These are phyloP conservation scores for Aspergillus fumigatus DNA, from an alignment of 2,329 filamentous ascomycete species.

Conservation along the genomic window DNA sequence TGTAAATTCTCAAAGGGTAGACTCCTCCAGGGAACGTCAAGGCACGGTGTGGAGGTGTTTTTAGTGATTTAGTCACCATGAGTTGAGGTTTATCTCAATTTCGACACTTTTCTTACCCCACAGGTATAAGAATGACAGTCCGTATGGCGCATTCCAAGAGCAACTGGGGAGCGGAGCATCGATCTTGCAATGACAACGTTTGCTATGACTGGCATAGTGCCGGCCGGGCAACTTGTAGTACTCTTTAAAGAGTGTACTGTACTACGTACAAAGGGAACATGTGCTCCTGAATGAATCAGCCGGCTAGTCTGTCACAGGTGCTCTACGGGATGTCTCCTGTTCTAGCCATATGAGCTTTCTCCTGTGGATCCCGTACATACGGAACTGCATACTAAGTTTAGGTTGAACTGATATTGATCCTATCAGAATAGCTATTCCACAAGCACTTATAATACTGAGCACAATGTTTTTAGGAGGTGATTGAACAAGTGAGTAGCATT, in stretches of 20 bases:
- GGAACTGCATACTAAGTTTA: too few species aligned
- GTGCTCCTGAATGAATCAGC: background rate
- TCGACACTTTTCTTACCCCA: background rate
- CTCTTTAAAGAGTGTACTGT: background rate
- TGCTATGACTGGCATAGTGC: background rate
- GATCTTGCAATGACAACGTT: background rate
- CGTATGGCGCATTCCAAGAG: background rate
- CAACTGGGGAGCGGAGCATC: background rate
- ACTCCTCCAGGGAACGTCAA: background rate
- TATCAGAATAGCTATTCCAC: too few species aligned
- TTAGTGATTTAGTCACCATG: background rate
- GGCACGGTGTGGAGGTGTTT: background rate
- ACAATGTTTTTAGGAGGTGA: background rate
- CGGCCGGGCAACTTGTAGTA: background rate
- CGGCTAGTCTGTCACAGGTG: background rate
- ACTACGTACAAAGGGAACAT: background rate
- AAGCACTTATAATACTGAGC: background rate
- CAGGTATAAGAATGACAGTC: background rate
- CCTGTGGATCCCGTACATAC: too few species aligned
- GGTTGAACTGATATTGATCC: too few species aligned
- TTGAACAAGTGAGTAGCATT: background rate
- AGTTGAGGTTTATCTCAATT: background rate
- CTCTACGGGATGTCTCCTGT: too few species aligned
- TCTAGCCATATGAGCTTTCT: too few species aligned
- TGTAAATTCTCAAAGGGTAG: background rate